phyloP scores from a whole-genome alignment of 768 basidiomycete genomes.

The Boletus rubescentipes region DNA sequence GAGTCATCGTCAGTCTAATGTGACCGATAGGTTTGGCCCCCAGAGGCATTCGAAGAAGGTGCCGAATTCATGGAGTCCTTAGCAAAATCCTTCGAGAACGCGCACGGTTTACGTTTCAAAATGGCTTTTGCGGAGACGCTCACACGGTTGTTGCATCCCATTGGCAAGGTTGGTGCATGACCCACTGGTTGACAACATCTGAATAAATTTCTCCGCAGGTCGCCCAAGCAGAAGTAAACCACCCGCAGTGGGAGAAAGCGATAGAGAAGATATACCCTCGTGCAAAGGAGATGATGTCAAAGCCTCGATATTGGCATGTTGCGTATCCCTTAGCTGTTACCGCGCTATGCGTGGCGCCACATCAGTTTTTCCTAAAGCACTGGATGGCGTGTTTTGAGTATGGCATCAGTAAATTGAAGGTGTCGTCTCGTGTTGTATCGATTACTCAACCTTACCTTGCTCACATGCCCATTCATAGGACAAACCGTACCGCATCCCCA shows the following conservation, averaged over 20 bases:
- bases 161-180: slow-evolving; percentile 63
- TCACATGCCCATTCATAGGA: slow-evolving; percentile 51
- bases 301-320: slow-evolving; percentile 85
- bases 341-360: slow-evolving; percentile 83
- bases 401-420: slow-evolving; percentile 79
- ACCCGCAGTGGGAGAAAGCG: slow-evolving; percentile 92
- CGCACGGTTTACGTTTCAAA: slow-evolving; percentile 83
- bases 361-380: slow-evolving; percentile 78
- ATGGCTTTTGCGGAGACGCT: slow-evolving; percentile 83
- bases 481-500: slow-evolving; percentile 61
- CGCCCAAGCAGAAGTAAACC: slow-evolving; percentile 93
- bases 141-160: slow-evolving; percentile 75
- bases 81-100: slow-evolving; percentile 78
- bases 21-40: slow-evolving; percentile 77
- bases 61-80: slow-evolving; percentile 87
- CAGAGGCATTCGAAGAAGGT: slow-evolving; percentile 89
- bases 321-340: slow-evolving; percentile 86
- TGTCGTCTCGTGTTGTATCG: slow-evolving; percentile 27
- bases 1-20: neutral
- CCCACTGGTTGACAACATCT: no score
- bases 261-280: slow-evolving; percentile 82
- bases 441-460: slow-evolving; percentile 1
- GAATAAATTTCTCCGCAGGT: slow-evolving; percentile 47
- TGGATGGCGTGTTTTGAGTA: slow-evolving; percentile 77
- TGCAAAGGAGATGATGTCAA: slow-evolving; percentile 80